These are phyloP conservation scores for Coniosporium tulheliwenetii DNA, from an alignment of 2,329 filamentous ascomycete species.

Conservation along the genomic window DNA sequence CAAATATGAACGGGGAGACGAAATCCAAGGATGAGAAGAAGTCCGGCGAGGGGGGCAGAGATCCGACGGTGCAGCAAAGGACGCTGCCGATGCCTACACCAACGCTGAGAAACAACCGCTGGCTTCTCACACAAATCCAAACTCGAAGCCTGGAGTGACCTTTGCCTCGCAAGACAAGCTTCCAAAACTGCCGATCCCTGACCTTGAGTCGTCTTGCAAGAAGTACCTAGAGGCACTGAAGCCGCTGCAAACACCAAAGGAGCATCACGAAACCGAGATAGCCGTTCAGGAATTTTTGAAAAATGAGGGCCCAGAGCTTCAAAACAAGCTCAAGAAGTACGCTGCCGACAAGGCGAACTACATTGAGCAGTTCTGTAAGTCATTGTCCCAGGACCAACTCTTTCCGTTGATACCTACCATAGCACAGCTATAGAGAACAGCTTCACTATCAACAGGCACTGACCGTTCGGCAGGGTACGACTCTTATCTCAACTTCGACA, in stretches of 20 bases:
- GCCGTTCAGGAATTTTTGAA: conserved; percentile 74
- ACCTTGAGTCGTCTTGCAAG: conserved; percentile 60
- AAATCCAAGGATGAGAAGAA: conserved; percentile 19
- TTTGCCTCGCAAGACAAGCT: conserved; percentile 80
- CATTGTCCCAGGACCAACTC: not conserved
- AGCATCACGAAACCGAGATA: conserved; percentile 67
- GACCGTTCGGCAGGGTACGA: conserved; percentile 61
- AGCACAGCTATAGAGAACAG: not conserved
- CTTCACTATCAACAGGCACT: not conserved
- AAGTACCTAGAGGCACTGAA: conserved; percentile 68
- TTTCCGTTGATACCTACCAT: not conserved
- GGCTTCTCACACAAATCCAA: conserved; percentile 32
- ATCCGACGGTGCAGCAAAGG: conserved; percentile 37
- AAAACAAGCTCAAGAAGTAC: conserved; percentile 82
- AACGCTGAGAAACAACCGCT: conserved; percentile 32
- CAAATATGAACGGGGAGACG: conserved; percentile 22
- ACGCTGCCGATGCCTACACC: conserved; percentile 31
- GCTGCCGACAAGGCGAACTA: conserved; percentile 85
- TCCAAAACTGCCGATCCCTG: conserved; percentile 84
- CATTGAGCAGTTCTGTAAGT: conserved; percentile 95
- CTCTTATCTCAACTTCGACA: conserved; percentile 95
- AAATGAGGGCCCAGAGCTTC: conserved; percentile 65
- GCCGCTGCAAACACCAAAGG: conserved; percentile 65
- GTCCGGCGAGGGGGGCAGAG: conserved; percentile 19
- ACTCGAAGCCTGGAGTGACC: conserved; percentile 58